phyloP scores from a whole-genome alignment of 108 stramenopile genomes.

The Fragilariopsis cylindrus region DNA sequence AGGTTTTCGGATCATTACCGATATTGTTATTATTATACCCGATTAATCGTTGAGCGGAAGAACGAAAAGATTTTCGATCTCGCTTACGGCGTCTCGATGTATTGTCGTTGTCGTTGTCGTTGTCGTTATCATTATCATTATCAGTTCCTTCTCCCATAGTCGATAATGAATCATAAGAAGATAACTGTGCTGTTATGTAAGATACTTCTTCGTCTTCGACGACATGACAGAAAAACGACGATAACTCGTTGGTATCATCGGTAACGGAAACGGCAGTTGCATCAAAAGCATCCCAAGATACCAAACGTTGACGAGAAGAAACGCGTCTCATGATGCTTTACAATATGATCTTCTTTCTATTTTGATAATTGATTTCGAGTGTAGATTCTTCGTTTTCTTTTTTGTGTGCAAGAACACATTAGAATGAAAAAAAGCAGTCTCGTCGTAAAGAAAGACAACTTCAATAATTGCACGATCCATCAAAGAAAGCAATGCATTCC shows the following conservation, averaged over 20 bases:
- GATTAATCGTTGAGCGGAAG: not conserved
- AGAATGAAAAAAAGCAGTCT: too few species aligned
- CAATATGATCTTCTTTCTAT: too few species aligned
- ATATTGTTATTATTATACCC: not conserved
- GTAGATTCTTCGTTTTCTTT: too few species aligned
- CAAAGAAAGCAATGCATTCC: too few species aligned
- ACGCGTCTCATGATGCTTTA: constrained; percentile 35
- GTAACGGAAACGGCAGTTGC: constrained; percentile 25
- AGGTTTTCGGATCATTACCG: not conserved
- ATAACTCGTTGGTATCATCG: not conserved
- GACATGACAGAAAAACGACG: not conserved
- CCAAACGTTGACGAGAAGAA: constrained; percentile 51
- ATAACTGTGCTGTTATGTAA: not conserved
- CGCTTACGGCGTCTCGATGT: not conserved
- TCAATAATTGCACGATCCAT: too few species aligned
- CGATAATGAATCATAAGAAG: not conserved
- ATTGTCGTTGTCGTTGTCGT: not conserved
- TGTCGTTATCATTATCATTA: not conserved
- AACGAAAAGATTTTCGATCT: constrained; percentile 7
- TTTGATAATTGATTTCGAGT: too few species aligned
- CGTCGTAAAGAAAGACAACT: too few species aligned
- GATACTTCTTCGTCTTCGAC: constrained; percentile 21
- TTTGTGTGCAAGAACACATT: too few species aligned
- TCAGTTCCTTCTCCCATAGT: not conserved
- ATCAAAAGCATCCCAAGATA: constrained; percentile 61